These are phyloP conservation scores for Pilobolus umbonatus DNA, from an alignment of 192 early-diverging fungal species.

Conservation along the genomic window DNA sequence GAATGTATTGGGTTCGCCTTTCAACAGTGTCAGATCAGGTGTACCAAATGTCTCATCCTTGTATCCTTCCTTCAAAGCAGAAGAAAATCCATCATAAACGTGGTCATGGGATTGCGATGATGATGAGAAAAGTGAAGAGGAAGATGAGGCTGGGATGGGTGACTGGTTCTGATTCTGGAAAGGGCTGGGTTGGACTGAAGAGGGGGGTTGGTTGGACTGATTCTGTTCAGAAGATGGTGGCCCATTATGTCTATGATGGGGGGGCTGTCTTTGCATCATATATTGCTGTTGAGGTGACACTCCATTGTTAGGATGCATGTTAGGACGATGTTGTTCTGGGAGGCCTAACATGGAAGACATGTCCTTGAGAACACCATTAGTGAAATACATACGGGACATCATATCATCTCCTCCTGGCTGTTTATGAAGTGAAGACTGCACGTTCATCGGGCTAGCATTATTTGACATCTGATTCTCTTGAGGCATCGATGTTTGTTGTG, in stretches of 20 bases:
- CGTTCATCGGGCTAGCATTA: too few species aligned
- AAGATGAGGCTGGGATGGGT: not conserved
- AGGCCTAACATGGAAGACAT: conserved; percentile 2
- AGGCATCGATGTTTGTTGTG: too few species aligned
- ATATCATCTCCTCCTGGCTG: conserved; percentile 4
- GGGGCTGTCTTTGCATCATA: too few species aligned
- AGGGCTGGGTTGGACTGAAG: not conserved
- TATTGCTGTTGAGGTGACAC: too few species aligned
- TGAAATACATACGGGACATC: not conserved
- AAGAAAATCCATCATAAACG: conserved; percentile 6
- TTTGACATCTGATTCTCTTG: too few species aligned
- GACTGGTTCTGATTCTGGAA: not conserved
- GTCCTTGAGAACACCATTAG: conserved; percentile 4
- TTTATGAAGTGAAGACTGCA: not conserved
- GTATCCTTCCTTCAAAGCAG: conserved; percentile 21
- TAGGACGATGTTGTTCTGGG: too few species aligned
- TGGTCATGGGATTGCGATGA: not conserved
- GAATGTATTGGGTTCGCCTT: conserved; percentile 8
- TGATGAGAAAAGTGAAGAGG: not conserved
- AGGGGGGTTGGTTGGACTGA: not conserved
- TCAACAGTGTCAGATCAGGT: conserved; percentile 1
- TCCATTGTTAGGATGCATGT: too few species aligned
- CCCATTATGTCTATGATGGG: too few species aligned
- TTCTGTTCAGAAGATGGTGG: not conserved
- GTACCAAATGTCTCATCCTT: conserved; percentile 26